These are phyloP conservation scores for Trichoderma sp. DNA, from an alignment of 2,329 filamentous ascomycete genomes.

Conservation along the genomic window DNA sequence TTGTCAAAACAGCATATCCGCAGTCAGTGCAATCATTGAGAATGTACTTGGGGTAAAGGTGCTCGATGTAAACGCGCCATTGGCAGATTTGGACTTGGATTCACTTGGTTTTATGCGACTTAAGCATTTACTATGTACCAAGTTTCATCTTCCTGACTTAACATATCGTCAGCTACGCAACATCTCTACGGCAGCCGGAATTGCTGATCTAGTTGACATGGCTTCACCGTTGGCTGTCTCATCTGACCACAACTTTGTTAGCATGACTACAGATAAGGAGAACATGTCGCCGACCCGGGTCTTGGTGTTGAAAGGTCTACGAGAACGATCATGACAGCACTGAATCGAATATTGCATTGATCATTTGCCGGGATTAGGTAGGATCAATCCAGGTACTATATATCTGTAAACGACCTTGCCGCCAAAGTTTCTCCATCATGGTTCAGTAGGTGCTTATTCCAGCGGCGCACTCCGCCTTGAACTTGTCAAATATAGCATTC, in stretches of 20 bases:
- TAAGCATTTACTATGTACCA: background rate
- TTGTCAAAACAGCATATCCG: background rate
- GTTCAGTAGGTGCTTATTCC: background rate
- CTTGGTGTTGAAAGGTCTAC: background rate
- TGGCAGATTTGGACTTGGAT: background rate
- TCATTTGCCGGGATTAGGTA: background rate
- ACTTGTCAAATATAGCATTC: background rate
- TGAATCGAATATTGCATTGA: background rate
- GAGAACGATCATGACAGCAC: background rate
- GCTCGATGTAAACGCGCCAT: background rate
- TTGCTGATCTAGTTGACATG: background rate
- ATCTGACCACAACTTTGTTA: background rate
- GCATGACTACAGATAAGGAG: background rate
- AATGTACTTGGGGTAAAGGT: background rate
- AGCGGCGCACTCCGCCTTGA: rapidly evolving
- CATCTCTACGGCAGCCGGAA: background rate
- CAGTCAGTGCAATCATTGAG: background rate
- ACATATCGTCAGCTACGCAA: background rate
- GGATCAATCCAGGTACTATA: background rate
- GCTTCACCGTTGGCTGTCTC: background rate
- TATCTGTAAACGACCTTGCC: background rate
- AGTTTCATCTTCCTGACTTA: background rate
- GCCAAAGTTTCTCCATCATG: background rate
- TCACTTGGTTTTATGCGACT: background rate
- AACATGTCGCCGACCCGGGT: background rate